Conservation (phyloP, 2,329 filamentous ascomycete species). For the Metarhizium guizhouense region DNA sequence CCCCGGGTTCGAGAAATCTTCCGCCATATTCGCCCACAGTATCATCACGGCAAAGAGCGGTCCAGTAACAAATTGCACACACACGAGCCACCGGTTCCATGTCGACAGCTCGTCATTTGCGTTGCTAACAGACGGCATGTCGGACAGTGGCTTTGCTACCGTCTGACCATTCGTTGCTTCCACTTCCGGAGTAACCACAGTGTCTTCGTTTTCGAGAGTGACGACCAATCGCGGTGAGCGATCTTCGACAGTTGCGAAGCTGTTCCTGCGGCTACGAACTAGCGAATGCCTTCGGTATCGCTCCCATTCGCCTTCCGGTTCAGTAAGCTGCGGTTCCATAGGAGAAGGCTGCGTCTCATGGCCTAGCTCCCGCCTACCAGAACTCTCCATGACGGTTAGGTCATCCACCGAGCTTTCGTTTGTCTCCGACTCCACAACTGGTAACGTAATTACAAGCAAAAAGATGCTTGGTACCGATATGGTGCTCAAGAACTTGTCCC, state of each 20-base stretch:
- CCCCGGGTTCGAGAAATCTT: conserved; percentile 46
- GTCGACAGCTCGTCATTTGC: conserved; percentile 36
- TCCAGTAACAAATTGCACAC: conserved; percentile 76
- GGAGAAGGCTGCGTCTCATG: conserved; percentile 26
- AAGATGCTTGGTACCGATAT: conserved; percentile 87
- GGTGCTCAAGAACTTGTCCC: conserved; percentile 73
- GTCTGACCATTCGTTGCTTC: not conserved
- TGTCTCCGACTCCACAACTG: conserved; percentile 71
- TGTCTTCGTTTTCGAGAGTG: conserved; percentile 13
- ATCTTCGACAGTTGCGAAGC: conserved; percentile 8
- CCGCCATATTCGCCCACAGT: conserved; percentile 58
- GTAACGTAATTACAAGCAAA: conserved; percentile 78
- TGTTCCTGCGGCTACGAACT: conserved; percentile 16
- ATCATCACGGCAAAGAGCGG: conserved; percentile 76
- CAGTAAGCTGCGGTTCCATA: conserved; percentile 23
- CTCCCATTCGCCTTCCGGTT: conserved; percentile 48
- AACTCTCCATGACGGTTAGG: conserved; percentile 19
- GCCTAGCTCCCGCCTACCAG: conserved; percentile 16
- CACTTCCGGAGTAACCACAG: conserved; percentile 7
- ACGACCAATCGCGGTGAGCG: conserved; percentile 7
- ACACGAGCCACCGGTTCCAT: conserved; percentile 90
- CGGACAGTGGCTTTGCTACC: conserved; percentile 21
- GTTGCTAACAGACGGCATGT: conserved; percentile 22
- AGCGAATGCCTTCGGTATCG: conserved; percentile 43
- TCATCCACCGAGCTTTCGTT: conserved; percentile 31